Evolutionary conservation across 352 stramenopile species (phyloP).

Genomic region (Pythium dissotocum): DNA sequence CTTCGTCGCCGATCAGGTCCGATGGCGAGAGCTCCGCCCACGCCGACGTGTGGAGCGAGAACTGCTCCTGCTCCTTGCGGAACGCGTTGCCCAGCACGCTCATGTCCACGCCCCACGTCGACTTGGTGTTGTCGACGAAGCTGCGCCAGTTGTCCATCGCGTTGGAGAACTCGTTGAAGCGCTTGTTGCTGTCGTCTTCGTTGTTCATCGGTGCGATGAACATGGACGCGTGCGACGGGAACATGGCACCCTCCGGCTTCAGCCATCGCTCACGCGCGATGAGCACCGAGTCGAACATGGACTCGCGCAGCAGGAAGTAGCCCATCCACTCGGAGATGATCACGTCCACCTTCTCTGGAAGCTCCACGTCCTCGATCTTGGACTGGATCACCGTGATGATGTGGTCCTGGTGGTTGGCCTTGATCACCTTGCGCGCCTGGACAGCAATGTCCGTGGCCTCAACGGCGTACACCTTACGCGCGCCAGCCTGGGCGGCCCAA

Average conservation of each 20-base stretch:
- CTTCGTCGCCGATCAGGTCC: slow-evolving; percentile 84
- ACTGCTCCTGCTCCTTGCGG: slow-evolving; percentile 88
- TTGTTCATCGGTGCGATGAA: slow-evolving; percentile 96
- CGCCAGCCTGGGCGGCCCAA: slow-evolving; percentile 98
- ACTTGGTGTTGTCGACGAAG: slow-evolving; percentile 92
- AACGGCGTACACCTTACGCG: slow-evolving; percentile 97
- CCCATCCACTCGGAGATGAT: slow-evolving; percentile 99
- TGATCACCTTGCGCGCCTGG: slow-evolving; percentile 95
- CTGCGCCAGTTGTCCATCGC: slow-evolving; percentile 85
- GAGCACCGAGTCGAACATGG: slow-evolving; percentile 99
- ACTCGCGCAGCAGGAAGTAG: slow-evolving; percentile 99
- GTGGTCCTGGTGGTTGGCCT: slow-evolving; percentile 95
- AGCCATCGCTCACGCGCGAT: slow-evolving; percentile 96
- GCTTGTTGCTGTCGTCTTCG: slow-evolving; percentile 89
- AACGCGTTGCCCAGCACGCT: slow-evolving; percentile 86
- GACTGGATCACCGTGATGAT: slow-evolving; percentile 98
- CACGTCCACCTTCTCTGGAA: slow-evolving; percentile 98
- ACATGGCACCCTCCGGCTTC: slow-evolving; percentile 97
- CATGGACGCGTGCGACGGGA: slow-evolving; percentile 98
- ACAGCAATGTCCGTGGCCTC: slow-evolving; percentile 98
- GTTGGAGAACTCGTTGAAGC: slow-evolving; percentile 79
- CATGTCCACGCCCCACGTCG: slow-evolving; percentile 98
- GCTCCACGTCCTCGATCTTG: slow-evolving; percentile 97
- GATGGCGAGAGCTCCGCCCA: slow-evolving; percentile 75
- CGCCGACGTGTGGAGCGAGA: slow-evolving; percentile 83